These are phyloP conservation scores for Haberlea rhodopensis DNA, from an alignment of 257 asterid species.

Conservation along the genomic window DNA sequence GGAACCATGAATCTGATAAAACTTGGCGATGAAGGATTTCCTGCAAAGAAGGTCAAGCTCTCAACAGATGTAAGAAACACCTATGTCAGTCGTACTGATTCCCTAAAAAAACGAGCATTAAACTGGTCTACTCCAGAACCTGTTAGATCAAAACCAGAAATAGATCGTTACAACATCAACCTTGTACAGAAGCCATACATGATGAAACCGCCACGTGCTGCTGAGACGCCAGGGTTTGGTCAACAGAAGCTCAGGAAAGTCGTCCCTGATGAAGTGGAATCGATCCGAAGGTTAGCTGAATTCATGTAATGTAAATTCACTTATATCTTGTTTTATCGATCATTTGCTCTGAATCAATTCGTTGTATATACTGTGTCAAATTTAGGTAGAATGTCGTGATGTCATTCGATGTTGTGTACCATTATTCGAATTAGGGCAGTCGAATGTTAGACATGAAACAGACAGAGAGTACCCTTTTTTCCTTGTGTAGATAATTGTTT, in stretches of 20 bases:
- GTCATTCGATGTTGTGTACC: slow-evolving; percentile 44
- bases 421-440: slow-evolving; percentile 21
- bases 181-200: slow-evolving; percentile 49
- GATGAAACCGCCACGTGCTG: slow-evolving; percentile 52
- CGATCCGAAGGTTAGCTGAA: slow-evolving; percentile 31
- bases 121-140: slow-evolving; percentile 42
- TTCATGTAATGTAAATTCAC: slow-evolving; percentile 13
- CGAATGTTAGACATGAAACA: slow-evolving; percentile 14
- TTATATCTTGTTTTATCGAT: slow-evolving; percentile 23
- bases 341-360: slow-evolving; percentile 30
- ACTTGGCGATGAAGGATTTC: slow-evolving; percentile 36
- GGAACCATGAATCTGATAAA: slow-evolving; percentile 35
- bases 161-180: slow-evolving; percentile 34
- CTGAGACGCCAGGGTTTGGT: slow-evolving; percentile 47
- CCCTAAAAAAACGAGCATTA: slow-evolving; percentile 36
- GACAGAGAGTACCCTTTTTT: slow-evolving; percentile 3
- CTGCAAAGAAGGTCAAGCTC: slow-evolving; percentile 66
- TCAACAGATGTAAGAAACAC: slow-evolving; percentile 35
- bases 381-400: slow-evolving; percentile 36
- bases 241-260: slow-evolving; percentile 51
- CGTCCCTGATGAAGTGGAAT: slow-evolving; percentile 36
- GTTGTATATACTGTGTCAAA: slow-evolving; percentile 44
- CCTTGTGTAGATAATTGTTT: slow-evolving; percentile 40
- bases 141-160: slow-evolving; percentile 41
- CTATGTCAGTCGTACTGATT: slow-evolving; percentile 27